A percentile compares a stretch with the other conserved stretches of the same genome.
Evolutionary conservation across 2,329 filamentous ascomycete species (phyloP).

Genomic region (Daldinia sp.): DNA sequence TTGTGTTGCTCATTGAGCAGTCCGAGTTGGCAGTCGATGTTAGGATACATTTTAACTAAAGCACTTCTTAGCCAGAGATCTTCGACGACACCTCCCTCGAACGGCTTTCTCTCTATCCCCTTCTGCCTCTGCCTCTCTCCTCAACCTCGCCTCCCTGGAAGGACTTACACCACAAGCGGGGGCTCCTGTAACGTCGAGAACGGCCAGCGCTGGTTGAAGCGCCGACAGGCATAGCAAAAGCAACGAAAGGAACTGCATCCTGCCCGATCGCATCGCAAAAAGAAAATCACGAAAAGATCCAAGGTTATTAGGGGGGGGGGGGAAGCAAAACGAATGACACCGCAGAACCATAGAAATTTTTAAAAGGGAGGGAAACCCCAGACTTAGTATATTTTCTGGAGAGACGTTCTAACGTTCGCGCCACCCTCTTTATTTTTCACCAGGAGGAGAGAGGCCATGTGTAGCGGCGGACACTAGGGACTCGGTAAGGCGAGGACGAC

Average conservation of each 20-base stretch:
- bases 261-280: conserved; percentile 16
- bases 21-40: conserved; percentile 21
- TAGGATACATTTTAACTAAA: conserved; percentile 33
- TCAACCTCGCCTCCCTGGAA: neutral
- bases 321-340: conserved; percentile 27
- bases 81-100: neutral
- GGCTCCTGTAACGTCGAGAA: conserved; percentile 25
- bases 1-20: conserved; percentile 31
- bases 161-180: conserved; percentile 40
- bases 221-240: conserved; percentile 30
- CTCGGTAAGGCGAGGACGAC: conserved; percentile 7
- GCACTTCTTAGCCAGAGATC: conserved; percentile 12
- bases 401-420: conserved; percentile 7
- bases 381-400: conserved; percentile 9
- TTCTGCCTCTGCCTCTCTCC: too few relatives aligned
- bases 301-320: conserved; percentile 6
- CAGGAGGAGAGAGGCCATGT: neutral
- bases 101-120: neutral
- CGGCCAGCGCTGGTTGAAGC: conserved; percentile 35
- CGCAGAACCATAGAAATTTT: conserved; percentile 15
- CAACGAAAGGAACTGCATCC: conserved; percentile 33
- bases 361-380: conserved; percentile 25
- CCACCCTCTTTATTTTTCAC: conserved; percentile 8
- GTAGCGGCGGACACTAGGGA: conserved; percentile 12
- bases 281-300: conserved; percentile 15